These are phyloP conservation scores for Peniophora sp. DNA, from an alignment of 1,284 basidiomycete genomes.

Conservation along the genomic window DNA sequence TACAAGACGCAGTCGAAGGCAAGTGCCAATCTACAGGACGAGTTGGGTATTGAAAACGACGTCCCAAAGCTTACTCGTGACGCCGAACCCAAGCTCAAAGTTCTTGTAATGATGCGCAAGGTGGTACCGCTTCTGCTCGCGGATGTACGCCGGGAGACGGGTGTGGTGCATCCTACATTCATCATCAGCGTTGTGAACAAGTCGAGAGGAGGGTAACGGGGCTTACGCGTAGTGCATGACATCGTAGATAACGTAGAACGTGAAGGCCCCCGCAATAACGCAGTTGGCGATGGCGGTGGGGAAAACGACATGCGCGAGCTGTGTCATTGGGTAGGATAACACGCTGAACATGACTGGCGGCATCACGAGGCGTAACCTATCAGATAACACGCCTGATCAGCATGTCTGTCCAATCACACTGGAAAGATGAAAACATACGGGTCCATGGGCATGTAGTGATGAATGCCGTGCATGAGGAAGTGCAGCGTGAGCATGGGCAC, in stretches of 20 bases:
- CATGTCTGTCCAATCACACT: background rate
- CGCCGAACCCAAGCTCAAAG: conserved; percentile 97
- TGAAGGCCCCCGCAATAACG: conserved; percentile 86
- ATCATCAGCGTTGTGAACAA: conserved; percentile 1
- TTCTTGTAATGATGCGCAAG: conserved; percentile 99
- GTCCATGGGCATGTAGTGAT: conserved; percentile 98
- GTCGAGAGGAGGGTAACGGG: background rate
- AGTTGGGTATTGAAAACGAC: conserved; percentile 84
- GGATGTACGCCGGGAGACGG: conserved; percentile 82
- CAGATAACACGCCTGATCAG: background rate
- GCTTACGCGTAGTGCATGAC: conserved; percentile 87
- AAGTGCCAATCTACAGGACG: conserved; percentile 32
- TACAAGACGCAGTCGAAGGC: no score
- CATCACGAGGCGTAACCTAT: conserved; percentile 91
- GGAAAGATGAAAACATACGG: conserved; percentile 35
- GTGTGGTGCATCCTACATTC: conserved; percentile 72
- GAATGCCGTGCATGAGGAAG: conserved; percentile 93
- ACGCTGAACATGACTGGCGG: conserved; percentile 81
- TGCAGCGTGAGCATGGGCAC: conserved; percentile 80
- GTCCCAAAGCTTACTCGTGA: conserved; percentile 95
- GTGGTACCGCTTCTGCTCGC: conserved; percentile 95
- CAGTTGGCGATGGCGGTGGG: conserved; percentile 85
- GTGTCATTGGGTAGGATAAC: conserved; percentile 85
- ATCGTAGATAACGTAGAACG: conserved; percentile 88
- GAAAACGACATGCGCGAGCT: conserved; percentile 80